These are phyloP conservation scores for Kodamaea alishanica DNA, from an alignment of 1,139 yeast species.

Conservation along the genomic window DNA sequence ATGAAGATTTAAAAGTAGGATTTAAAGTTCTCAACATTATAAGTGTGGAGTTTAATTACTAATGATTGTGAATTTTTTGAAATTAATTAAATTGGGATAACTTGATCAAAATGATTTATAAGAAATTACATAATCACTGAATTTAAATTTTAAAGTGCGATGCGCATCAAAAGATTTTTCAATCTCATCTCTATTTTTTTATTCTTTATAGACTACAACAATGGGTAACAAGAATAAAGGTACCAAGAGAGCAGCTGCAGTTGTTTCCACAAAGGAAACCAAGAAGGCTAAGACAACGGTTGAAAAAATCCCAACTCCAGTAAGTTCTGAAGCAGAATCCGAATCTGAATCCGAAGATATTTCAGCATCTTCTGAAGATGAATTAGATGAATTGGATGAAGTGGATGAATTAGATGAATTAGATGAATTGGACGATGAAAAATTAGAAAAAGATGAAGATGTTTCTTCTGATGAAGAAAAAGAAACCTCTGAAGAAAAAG, in stretches of 20 bases:
- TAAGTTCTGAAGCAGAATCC: constrained; percentile 18
- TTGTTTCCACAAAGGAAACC: constrained; percentile 13
- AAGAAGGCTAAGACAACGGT: constrained; percentile 25
- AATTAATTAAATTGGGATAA: neutral
- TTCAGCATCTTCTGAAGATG: constrained; percentile 20
- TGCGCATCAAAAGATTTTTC: neutral
- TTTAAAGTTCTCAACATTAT: neutral
- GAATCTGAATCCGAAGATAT: constrained; percentile 16
- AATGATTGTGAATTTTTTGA: neutral
- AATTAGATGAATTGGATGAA: constrained; percentile 19
- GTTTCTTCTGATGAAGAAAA: constrained; percentile 11
- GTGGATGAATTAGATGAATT: constrained; percentile 17
- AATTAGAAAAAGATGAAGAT: constrained; percentile 17
- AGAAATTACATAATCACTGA: no score
- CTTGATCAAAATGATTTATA: neutral
- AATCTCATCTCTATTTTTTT: neutral
- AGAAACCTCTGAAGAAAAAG: constrained; percentile 11
- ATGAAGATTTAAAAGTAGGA: neutral
- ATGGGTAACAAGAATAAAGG: constrained; percentile 32
- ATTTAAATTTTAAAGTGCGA: no score
- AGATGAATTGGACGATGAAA: constrained; percentile 18
- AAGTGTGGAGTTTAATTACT: neutral
- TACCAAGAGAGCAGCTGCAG: constrained; percentile 29
- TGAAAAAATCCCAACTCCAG: constrained; percentile 13
- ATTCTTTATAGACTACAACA: constrained; percentile 1